A percentile compares a stretch with the other conserved stretches of the same genome.
Conservation (phyloP, 2,329 filamentous ascomycete species). For the Ophiosphaerella korrae region DNA sequence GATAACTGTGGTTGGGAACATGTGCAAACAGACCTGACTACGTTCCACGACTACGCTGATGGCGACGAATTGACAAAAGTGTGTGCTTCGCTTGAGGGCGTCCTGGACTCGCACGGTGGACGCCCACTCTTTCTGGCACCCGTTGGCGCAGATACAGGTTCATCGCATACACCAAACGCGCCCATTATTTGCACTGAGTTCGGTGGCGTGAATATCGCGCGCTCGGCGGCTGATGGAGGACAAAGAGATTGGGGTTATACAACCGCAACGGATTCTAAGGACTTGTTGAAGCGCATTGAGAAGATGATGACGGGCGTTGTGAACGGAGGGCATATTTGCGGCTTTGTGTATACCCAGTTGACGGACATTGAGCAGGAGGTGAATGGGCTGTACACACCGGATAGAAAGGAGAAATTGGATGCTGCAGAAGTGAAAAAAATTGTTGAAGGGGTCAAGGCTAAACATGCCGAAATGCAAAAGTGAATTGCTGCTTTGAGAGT, state of each 20-base stretch:
- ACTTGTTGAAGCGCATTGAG: constrained; percentile 64
- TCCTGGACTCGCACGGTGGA: constrained; percentile 59
- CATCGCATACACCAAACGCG: constrained; percentile 58
- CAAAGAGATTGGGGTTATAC: constrained; percentile 68
- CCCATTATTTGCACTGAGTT: constrained; percentile 72
- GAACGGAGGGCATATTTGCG: constrained; percentile 61
- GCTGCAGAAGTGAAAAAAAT: constrained; percentile 61
- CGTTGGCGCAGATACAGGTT: constrained; percentile 50
- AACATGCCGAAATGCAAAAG: constrained; percentile 27
- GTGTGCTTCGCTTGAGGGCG: constrained; percentile 59
- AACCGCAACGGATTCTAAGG: constrained; percentile 64
- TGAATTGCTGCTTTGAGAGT: not conserved
- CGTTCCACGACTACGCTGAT: constrained; percentile 72
- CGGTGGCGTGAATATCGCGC: constrained; percentile 69
- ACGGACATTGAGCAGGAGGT: constrained; percentile 69
- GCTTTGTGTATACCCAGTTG: constrained; percentile 71
- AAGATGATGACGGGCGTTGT: constrained; percentile 64
- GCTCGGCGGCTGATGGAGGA: constrained; percentile 50
- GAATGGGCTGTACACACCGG: constrained; percentile 69
- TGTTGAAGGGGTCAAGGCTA: constrained; percentile 53
- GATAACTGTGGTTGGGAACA: constrained; percentile 77
- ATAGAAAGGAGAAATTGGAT: constrained; percentile 65
- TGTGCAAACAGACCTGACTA: constrained; percentile 66
- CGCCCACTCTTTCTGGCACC: constrained; percentile 61
- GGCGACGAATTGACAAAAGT: constrained; percentile 60